Percentiles rank a stretch among this genome's conserved stretches.
Conservation (phyloP, 352 stramenopile genomes). For the Labyrinthula sp. region DNA sequence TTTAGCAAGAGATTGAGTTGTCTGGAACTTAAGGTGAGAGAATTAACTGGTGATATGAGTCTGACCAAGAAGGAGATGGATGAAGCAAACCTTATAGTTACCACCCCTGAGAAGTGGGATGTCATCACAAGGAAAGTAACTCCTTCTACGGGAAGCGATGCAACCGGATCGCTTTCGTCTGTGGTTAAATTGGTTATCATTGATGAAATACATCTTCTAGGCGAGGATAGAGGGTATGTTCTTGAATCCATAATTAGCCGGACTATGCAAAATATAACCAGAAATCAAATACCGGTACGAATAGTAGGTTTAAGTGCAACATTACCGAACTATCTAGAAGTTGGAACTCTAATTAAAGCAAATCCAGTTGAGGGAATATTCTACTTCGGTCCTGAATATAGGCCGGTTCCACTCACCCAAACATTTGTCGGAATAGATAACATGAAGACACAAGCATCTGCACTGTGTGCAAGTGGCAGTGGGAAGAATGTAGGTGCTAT, state of each 20-base stretch:
- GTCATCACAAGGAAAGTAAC: constrained; percentile 90
- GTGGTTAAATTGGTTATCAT: constrained; percentile 99
- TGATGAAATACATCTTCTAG: constrained; percentile 96
- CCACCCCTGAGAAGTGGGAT: constrained; percentile 96
- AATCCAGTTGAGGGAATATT: constrained; percentile 68
- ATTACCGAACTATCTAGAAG: constrained; percentile 95
- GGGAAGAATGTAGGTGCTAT: constrained; percentile 45
- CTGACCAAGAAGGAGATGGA: constrained; percentile 83
- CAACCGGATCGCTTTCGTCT: too few species aligned
- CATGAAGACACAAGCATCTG: constrained; percentile 24
- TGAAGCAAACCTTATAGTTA: constrained; percentile 82
- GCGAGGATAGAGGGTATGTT: constrained; percentile 87
- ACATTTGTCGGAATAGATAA: constrained; percentile 87
- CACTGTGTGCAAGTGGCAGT: constrained; percentile 11
- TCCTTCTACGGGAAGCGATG: constrained; percentile 54
- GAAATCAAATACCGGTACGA: constrained; percentile 80
- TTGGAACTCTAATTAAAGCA: constrained; percentile 88
- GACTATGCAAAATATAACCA: constrained; percentile 80
- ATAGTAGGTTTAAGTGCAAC: constrained; percentile 94
- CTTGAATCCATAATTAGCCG: constrained; percentile 97
- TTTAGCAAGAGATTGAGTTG: constrained; percentile 68
- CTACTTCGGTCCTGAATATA: constrained; percentile 88
- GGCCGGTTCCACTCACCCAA: constrained; percentile 91
- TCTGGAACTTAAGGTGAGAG: constrained; percentile 39
- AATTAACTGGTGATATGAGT: constrained; percentile 71